These are phyloP conservation scores for Leccinum subgranulosum DNA, from an alignment of 768 basidiomycete genomes.

Conservation along the genomic window DNA sequence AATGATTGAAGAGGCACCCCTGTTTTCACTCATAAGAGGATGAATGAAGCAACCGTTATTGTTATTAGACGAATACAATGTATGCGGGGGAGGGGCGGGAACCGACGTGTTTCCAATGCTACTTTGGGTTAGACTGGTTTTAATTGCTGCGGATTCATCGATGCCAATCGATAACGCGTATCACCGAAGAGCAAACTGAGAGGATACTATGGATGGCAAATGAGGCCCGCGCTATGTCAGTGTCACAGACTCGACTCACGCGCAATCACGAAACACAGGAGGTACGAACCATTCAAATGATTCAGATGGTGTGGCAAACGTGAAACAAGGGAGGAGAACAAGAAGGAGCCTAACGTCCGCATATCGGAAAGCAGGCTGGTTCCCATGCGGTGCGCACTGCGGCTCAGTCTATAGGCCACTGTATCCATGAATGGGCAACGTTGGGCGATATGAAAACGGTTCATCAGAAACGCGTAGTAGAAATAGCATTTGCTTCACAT, in stretches of 20 bases:
- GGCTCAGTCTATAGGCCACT: constrained; percentile 6
- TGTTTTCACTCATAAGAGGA: constrained; percentile 4
- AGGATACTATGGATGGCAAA: constrained; percentile 9
- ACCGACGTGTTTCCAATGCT: constrained; percentile 19
- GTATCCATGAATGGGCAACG: constrained; percentile 12
- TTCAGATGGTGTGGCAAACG: neutral
- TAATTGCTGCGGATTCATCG: constrained; percentile 9
- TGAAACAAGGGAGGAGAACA: neutral
- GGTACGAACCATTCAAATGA: neutral
- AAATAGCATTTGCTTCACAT: constrained; percentile 24
- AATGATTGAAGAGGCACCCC: neutral
- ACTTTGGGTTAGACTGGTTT: constrained; percentile 8
- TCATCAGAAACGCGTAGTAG: constrained; percentile 13
- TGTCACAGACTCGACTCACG: neutral
- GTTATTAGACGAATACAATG: constrained; percentile 4
- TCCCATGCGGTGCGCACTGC: constrained; percentile 13
- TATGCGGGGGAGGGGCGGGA: constrained; percentile 2
- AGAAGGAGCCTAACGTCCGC: constrained; percentile 11
- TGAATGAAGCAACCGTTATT: neutral
- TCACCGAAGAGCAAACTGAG: constrained; percentile 8
- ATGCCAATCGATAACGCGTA: constrained; percentile 18
- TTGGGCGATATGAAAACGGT: constrained; percentile 26
- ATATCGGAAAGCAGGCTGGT: constrained; percentile 10
- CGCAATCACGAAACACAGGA: constrained; percentile 2
- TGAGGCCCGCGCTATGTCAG: neutral